Conservation (phyloP, 306 rosid genomes). For the Malus domestica region DNA sequence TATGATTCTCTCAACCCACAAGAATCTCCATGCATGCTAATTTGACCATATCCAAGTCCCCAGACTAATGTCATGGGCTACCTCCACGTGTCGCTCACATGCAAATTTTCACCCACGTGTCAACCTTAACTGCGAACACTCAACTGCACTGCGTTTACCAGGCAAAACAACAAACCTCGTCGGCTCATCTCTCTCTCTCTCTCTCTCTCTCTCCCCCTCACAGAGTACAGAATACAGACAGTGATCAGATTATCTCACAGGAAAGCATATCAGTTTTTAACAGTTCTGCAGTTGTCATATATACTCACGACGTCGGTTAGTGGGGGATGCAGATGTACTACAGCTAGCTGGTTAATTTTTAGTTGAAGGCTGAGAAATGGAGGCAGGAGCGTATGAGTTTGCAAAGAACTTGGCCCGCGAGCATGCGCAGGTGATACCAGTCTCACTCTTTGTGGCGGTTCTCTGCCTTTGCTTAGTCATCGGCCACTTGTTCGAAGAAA, state of each 20-base stretch:
- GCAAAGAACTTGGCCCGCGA: slow-evolving; percentile 37
- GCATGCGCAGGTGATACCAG: slow-evolving; percentile 56
- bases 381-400: neutral
- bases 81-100: slow-evolving; percentile 7
- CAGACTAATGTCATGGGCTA: neutral
- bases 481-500: slow-evolving; percentile 72
- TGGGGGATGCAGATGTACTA: neutral
- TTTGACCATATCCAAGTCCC: neutral
- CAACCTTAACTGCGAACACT: neutral
- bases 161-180: neutral
- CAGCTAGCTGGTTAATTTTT: neutral
- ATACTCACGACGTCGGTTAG: neutral
- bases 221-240: no score
- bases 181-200: no score
- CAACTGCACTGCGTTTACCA: neutral
- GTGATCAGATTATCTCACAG: neutral
- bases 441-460: slow-evolving; percentile 66
- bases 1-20: neutral
- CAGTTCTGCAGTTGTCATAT: neutral
- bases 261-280: neutral
- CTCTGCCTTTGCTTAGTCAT: slow-evolving; percentile 62
- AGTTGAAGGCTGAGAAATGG: neutral
- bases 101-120: slow-evolving; percentile 11
- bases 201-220: neutral
- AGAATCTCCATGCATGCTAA: neutral